phyloP scores from a whole-genome alignment of 495 filamentous ascomycete genomes.

The Neurospora africana region DNA sequence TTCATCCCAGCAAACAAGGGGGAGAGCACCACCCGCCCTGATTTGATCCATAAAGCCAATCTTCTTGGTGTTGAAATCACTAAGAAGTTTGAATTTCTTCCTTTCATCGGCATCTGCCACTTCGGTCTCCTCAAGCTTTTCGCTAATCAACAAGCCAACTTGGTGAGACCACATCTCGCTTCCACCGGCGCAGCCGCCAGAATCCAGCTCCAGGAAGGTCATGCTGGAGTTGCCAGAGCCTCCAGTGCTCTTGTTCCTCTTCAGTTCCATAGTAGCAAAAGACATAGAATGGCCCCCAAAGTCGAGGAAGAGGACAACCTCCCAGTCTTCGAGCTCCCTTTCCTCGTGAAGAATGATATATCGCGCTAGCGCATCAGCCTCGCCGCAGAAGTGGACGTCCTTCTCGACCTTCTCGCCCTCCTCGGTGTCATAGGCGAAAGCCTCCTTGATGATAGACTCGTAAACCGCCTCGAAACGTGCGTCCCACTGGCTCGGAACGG shows the following conservation, averaged over 20 bases:
- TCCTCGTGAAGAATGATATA: not conserved
- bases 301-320: constrained; percentile 4
- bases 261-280: not conserved
- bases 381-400: not conserved
- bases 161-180: constrained; percentile 6
- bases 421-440: not conserved
- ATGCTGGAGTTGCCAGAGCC: not conserved
- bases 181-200: constrained; percentile 1
- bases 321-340: constrained; percentile 1
- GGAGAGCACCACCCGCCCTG: not conserved
- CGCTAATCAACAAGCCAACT: not conserved
- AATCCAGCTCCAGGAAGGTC: constrained; percentile 2
- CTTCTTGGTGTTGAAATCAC: constrained; percentile 1
- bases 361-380: constrained; percentile 2
- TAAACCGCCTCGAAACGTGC: not conserved
- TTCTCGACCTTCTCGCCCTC: not conserved
- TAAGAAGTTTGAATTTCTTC: not conserved
- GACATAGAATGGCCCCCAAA: constrained; percentile 5
- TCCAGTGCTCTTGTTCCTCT: not conserved
- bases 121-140: not conserved
- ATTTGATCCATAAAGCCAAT: not conserved
- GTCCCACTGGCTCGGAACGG: constrained; percentile 1
- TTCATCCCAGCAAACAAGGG: not conserved
- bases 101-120: not conserved
- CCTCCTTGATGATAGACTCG: not conserved